Evolutionary conservation across 345 rosid genomes (phyloP).

Genomic region (Streptanthus diversifolius): DNA sequence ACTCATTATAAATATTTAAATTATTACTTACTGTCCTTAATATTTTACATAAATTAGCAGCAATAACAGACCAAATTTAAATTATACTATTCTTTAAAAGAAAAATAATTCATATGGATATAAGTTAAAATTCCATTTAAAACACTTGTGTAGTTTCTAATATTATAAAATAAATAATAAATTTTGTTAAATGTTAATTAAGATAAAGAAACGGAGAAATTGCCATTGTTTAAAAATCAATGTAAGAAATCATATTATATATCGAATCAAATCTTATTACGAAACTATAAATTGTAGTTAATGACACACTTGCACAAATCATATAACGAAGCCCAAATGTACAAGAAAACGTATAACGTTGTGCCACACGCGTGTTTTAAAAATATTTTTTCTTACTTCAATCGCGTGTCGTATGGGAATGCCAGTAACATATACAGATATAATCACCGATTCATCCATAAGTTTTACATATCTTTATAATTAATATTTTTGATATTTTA

Average conservation of each 20-base stretch:
- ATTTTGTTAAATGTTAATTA: not conserved
- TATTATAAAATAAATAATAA: not conserved
- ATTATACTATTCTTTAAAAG: too few species aligned
- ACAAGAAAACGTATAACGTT: constrained; percentile 31
- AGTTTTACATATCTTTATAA: not conserved
- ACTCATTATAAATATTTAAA: not conserved
- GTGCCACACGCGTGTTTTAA: not conserved
- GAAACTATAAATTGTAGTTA: constrained; percentile 5
- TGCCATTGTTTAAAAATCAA: not conserved
- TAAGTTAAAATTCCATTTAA: not conserved
- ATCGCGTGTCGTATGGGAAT: constrained; percentile 10
- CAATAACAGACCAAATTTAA: too few species aligned
- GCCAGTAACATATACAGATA: not conserved
- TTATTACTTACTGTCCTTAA: not conserved
- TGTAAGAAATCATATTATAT: constrained; percentile 2
- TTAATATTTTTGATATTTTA: not conserved
- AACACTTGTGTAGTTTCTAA: not conserved
- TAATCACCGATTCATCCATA: constrained; percentile 16
- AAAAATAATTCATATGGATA: too few species aligned
- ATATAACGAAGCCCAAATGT: not conserved
- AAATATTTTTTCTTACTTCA: not conserved
- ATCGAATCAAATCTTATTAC: constrained; percentile 5
- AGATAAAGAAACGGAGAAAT: not conserved
- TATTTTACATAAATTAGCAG: not conserved
- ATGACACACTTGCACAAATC: not conserved